phyloP scores from a whole-genome alignment of 352 stramenopile species.

The Globisporangium parvum region DNA sequence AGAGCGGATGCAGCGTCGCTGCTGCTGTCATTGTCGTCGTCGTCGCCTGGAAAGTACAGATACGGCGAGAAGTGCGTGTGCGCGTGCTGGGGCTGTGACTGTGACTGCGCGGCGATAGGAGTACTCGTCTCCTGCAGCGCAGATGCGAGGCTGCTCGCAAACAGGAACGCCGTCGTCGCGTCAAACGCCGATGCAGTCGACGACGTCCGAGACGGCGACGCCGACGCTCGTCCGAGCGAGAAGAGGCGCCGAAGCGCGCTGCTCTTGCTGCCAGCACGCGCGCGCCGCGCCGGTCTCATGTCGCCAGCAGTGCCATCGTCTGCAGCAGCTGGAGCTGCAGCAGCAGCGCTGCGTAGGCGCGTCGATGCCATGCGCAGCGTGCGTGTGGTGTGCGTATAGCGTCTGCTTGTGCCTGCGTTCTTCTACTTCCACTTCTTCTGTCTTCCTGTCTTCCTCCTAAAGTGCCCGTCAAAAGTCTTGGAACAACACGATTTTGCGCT shows the following conservation, averaged over 20 bases:
- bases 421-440: too few species aligned
- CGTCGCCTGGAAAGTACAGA: conserved; percentile 11
- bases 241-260: conserved; percentile 9
- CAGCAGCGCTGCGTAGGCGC: too few species aligned
- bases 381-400: too few species aligned
- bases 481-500: too few species aligned
- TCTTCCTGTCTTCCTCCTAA: too few species aligned
- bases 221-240: conserved; percentile 5
- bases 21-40: not conserved
- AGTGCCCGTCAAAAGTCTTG: too few species aligned
- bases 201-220: not conserved
- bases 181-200: not conserved
- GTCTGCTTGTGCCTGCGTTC: too few species aligned
- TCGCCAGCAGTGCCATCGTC: not conserved
- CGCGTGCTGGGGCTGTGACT: not conserved
- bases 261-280: conserved; percentile 1
- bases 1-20: not conserved
- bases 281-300: not conserved
- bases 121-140: conserved; percentile 3
- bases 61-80: conserved; percentile 11
- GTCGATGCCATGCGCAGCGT: too few species aligned
- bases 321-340: too few species aligned
- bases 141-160: conserved; percentile 12
- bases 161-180: conserved; percentile 8
- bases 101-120: not conserved